These are phyloP conservation scores for Nepenthes mirabilis DNA, from an alignment of 148 eudicot species.

Conservation along the genomic window DNA sequence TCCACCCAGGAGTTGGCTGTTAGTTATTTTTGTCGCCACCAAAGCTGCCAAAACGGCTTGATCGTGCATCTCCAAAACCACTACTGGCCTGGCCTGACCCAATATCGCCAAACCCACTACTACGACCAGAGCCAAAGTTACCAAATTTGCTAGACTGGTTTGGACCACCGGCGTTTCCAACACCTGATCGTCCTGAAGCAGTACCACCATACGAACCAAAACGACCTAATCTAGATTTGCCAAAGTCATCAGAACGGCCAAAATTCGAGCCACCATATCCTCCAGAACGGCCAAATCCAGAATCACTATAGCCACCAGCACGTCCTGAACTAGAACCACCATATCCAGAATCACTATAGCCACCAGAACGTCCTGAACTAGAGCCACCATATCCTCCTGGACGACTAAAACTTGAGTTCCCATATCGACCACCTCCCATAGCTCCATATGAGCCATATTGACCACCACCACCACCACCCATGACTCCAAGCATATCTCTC, in stretches of 20 bases:
- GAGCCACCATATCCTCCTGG: slow-evolving; percentile 22
- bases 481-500: slow-evolving; percentile 32
- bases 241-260: slow-evolving; percentile 16
- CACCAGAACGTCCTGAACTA: slow-evolving; percentile 18
- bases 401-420: slow-evolving; percentile 16
- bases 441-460: slow-evolving; percentile 14
- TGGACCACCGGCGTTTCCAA: slow-evolving; percentile 21
- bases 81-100: slow-evolving; percentile 15
- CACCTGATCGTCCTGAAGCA: slow-evolving; percentile 7
- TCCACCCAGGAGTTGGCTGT: not conserved
- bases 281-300: slow-evolving; percentile 9
- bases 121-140: slow-evolving; percentile 36
- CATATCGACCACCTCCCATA: slow-evolving; percentile 23
- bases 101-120: slow-evolving; percentile 32
- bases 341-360: slow-evolving; percentile 21
- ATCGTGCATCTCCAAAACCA: slow-evolving; percentile 14
- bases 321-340: slow-evolving; percentile 23
- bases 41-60: slow-evolving; percentile 36
- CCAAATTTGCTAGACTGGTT: slow-evolving; percentile 40
- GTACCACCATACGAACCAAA: slow-evolving; percentile 11
- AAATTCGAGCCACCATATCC: slow-evolving; percentile 10
- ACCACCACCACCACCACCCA: slow-evolving; percentile 33
- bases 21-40: slow-evolving; percentile 16
- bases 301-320: slow-evolving; percentile 7
- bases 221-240: slow-evolving; percentile 26